Evolutionary conservation across 192 early-diverging fungal genomes (phyloP), one percentile per base, ranked within the genome.

Genomic region (Dissophora globulifera): DNA sequence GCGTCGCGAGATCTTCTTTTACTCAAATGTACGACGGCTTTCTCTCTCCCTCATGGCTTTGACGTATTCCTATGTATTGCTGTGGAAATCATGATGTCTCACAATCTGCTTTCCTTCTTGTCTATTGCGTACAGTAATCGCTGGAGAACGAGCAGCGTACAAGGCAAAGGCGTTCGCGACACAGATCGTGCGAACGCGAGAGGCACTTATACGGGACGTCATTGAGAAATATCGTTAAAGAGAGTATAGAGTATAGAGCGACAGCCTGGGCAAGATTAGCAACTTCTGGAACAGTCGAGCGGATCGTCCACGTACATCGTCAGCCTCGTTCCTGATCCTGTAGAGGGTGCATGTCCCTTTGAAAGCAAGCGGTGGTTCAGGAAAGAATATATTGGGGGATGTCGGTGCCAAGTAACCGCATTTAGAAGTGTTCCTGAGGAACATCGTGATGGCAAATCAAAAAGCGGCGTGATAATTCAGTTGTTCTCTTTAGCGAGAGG

Each of bases 131-230:
- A 83, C 69, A 89, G 87, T 91, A 11, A 88, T 91, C 31, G 86
- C 87, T 67, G 90, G 85, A 22, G 90, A 91, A 50, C 71, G 90
- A 17, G 90, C 90, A 22, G 82, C 82, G 1, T 91, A 91, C 71
- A 85, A 86, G 59, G 81, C 88, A 4, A 81, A 87, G 23, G 82
- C 81, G 3, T 91, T 91, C 75, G 87, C 90, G 15, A 84, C 88
- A 4, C 89, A 91, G 49, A 78, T 91, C 9, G 72, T 76, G 23
- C 67, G 90, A 40, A 91, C 90, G 27, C 67, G 90, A 48, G 82
- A 82, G 19, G 83, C 88, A 2, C 75, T 91, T 13, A 67, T 91
- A 30, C 81, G 82, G 56, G 90, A 91, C 57, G 84, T 89, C 30
- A 85, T 87, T 15, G 76, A 79, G 26, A 35, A 41, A 9, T 32